Base-by-base conservation (phyloP, 2,329 filamentous ascomycete species). In the Nothomitra cinnamomea region DNA sequence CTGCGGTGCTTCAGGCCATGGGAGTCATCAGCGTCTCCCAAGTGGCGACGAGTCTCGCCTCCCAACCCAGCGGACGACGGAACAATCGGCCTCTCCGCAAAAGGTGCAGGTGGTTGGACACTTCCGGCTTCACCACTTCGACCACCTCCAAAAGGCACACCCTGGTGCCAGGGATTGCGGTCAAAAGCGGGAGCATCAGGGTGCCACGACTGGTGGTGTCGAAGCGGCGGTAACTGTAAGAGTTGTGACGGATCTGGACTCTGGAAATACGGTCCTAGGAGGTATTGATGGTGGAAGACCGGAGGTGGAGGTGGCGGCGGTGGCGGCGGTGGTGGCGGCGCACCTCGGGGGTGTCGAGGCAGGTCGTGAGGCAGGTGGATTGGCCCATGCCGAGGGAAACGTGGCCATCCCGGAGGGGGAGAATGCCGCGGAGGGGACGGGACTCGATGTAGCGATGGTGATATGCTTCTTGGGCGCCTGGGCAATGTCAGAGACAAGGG, bases 381-480 rank as follows among this genome's bases (percentile, higher is more conserved):
- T 3, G 52, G 52, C 35, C 52, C 52, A 25, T 53, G 52, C 41
- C 52, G 36, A 13, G 52, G 52, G 28, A 47, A 53, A 32, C 38
- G 38, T 32, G 52, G 41, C 28, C 50, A 41, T 6, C 50, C 40
- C 24, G 21, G 35, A 2, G 50, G 45, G 19, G 45, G 45, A 24
- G 45, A 19, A 49, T 49, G 45, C 7, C 25, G 45, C 3, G 7
- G 45, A 10, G 24, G 45, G 13, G 45, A n/a, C 12, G 45, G 21
- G 8, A 22, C 22, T 24, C 45, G 45, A 19, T 35, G 13, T n/a
- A 35, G 12, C n/a, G 45, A 24, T 5, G 45, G 45, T 15, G 45
- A 49, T 17, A 49, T 22, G n/a, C 45, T 49, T 49, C 45, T 49
- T 49, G 45, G 22, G 6, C 17, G 45, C 17, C 45, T 49, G 8